Conservation (phyloP, 2,329 filamentous ascomycete species). For the Sphaerostilbella broomeana region DNA sequence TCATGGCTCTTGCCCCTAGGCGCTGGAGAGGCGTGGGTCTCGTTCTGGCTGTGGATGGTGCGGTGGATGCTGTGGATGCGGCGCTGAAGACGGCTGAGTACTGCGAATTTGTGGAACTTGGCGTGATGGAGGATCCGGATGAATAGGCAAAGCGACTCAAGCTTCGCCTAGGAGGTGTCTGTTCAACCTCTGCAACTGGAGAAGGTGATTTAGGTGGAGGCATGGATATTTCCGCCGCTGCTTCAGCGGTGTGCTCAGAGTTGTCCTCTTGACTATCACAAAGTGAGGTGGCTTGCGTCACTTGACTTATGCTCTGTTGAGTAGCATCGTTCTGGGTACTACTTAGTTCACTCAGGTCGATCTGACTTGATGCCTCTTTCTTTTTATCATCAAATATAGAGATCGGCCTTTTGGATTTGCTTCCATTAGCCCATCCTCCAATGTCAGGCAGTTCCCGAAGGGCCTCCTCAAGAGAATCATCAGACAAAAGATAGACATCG, state of each 20-base stretch:
- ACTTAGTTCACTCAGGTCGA: neutral
- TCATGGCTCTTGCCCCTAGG: conserved; percentile 40
- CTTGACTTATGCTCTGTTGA: conserved; percentile 11
- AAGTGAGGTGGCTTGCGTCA: conserved; percentile 10
- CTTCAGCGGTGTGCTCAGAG: conserved; percentile 16
- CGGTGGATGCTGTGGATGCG: conserved; percentile 34
- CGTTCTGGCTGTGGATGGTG: conserved; percentile 37
- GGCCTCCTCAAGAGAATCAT: conserved; percentile 52
- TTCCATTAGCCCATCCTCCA: conserved; percentile 38
- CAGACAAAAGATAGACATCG: conserved; percentile 44
- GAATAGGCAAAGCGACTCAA: conserved; percentile 31
- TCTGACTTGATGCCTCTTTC: conserved; percentile 12
- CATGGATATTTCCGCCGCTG: conserved; percentile 22
- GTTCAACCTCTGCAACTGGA: conserved; percentile 17
- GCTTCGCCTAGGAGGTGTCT: conserved; percentile 26
- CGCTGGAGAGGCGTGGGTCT: conserved; percentile 48
- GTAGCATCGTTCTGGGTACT: conserved; percentile 7
- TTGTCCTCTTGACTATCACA: conserved; percentile 20
- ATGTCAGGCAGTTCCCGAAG: conserved; percentile 46
- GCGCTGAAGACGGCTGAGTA: conserved; percentile 32
- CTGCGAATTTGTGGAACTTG: conserved; percentile 29
- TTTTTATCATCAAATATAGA: conserved; percentile 41
- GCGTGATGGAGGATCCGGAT: conserved; percentile 25
- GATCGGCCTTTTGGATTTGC: conserved; percentile 32
- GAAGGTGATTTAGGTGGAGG: conserved; percentile 23